Base-by-base conservation (phyloP, 1,284 basidiomycete species). In the Moesziomyces sp. region DNA sequence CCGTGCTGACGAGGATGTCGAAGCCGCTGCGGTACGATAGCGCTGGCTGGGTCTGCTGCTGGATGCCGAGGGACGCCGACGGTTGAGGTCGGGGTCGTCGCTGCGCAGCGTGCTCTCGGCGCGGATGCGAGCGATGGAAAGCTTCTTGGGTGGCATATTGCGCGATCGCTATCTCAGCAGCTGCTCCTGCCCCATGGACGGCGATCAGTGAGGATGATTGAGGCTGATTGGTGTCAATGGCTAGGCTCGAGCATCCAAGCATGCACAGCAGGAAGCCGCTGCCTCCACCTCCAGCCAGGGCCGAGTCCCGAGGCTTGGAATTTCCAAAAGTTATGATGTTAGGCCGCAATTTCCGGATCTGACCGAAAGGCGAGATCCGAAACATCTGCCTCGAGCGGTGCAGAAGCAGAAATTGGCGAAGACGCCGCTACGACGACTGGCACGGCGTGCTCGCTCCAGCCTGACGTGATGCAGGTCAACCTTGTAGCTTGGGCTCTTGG, bases 31-130 rank as follows among this genome's bases (percentile, higher is more conserved):
- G 14, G 62, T 43, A 2, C 55, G 62, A 35, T 61, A 61, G 9
- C 57, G 63, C 23, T 58, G 53, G 38, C 58, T 51, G 14, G 60
- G 46, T 21, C 24, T 26, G 24, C 49, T 44, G 42, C 11, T 26
- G 24, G 49, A 48, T 13, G 50, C 47, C 14, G 60, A 59, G 19
- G 67, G 54, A 5, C 54, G 48, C 23, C 52, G 16, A 18, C 57
- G 61, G 47, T 65, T 65, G 58, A 71, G 62, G 44, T 71, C 62
- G 0, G 68, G 68, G 49, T 71, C 68, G 42, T 71, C 44, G 48
- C 62, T 71, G 19, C 62, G 58, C 13, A 58, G 24, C 2, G 57
- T 58, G 47, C 61, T 65, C 9, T 71, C 54, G 18, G 62, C 58
- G 3, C 58, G 68, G 19, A 71, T 71, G 21, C 35, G 62, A 9